phyloP scores from a whole-genome alignment of 441 rosid genomes.

The Gossypium aridum region DNA sequence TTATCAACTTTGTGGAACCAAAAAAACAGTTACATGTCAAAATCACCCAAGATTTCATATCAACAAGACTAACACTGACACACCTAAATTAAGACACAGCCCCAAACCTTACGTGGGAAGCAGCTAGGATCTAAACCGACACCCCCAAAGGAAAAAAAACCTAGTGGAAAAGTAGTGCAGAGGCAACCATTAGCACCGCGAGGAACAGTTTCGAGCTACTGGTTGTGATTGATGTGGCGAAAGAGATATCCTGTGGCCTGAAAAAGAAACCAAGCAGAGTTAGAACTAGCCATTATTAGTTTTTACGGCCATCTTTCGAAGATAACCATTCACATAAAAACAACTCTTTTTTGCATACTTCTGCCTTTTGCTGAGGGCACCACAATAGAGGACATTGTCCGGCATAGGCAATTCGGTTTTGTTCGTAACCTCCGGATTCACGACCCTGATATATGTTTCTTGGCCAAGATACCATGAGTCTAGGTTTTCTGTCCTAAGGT shows the following conservation, averaged over 20 bases:
- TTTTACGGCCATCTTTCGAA: background rate
- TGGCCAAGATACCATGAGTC: conserved; percentile 98
- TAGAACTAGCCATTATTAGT: background rate
- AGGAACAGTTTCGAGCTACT: conserved; percentile 26
- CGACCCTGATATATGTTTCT: conserved; percentile 82
- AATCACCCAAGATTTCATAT: conserved; percentile 24
- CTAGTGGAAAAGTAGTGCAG: conserved; percentile 27
- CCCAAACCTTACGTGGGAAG: conserved; percentile 21
- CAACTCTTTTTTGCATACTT: conserved; percentile 36
- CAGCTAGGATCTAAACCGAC: conserved; percentile 10
- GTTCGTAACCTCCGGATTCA: conserved; percentile 81
- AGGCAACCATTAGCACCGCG: conserved; percentile 25
- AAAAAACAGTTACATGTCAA: conserved; percentile 21
- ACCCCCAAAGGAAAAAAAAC: conserved; percentile 4
- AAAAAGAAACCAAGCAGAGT: conserved; percentile 7
- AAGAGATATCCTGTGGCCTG: conserved; percentile 71
- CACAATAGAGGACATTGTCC: conserved; percentile 80
- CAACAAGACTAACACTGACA: conserved; percentile 31
- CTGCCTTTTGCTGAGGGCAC: conserved; percentile 59
- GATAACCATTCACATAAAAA: background rate
- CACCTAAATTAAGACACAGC: conserved; percentile 26
- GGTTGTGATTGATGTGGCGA: conserved; percentile 28
- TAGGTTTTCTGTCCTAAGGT: conserved; percentile 86
- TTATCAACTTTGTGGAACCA: background rate
- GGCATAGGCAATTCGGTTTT: conserved; percentile 71